Evolutionary conservation across 148 eudicot species (phyloP).

Genomic region (Pouteria glomerata): DNA sequence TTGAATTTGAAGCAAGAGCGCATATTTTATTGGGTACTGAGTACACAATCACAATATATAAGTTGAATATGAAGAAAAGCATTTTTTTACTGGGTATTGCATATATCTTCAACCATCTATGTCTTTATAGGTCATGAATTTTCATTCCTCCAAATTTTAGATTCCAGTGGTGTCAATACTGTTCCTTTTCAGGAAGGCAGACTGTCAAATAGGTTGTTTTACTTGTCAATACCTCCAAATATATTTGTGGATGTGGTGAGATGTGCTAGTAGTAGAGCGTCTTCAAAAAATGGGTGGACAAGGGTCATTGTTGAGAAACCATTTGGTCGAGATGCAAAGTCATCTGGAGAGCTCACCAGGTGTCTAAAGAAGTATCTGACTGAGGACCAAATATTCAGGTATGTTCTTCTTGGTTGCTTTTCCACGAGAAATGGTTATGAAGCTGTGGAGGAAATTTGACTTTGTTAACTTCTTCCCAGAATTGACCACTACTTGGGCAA

Average conservation of each 20-base stretch:
- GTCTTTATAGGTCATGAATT: background rate
- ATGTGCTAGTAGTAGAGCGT: slow-evolving; percentile 60
- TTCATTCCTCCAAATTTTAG: background rate
- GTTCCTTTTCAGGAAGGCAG: slow-evolving; percentile 41
- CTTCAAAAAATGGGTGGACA: slow-evolving; percentile 74
- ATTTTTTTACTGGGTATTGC: no score
- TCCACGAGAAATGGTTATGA: background rate
- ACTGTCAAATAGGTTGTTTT: slow-evolving; percentile 70
- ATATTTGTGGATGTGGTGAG: slow-evolving; percentile 70
- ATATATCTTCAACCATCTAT: background rate
- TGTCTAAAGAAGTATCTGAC: slow-evolving; percentile 53
- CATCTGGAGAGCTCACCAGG: slow-evolving; percentile 59
- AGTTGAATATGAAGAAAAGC: no score
- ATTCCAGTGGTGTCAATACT: background rate
- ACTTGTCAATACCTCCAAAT: slow-evolving; percentile 83
- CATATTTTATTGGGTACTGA: background rate
- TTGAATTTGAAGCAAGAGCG: background rate
- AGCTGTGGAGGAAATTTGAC: background rate
- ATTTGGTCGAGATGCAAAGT: slow-evolving; percentile 72
- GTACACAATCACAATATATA: no score
- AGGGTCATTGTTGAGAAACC: slow-evolving; percentile 92
- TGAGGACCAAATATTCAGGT: slow-evolving; percentile 93
- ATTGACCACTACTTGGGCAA: slow-evolving; percentile 90
- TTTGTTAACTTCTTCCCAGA: slow-evolving; percentile 32
- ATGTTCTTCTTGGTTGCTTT: background rate